Percentiles rank a stretch among this genome's conserved stretches.
phyloP scores from a whole-genome alignment of 352 stramenopile genomes.

The Globisporangium mamillatum region DNA sequence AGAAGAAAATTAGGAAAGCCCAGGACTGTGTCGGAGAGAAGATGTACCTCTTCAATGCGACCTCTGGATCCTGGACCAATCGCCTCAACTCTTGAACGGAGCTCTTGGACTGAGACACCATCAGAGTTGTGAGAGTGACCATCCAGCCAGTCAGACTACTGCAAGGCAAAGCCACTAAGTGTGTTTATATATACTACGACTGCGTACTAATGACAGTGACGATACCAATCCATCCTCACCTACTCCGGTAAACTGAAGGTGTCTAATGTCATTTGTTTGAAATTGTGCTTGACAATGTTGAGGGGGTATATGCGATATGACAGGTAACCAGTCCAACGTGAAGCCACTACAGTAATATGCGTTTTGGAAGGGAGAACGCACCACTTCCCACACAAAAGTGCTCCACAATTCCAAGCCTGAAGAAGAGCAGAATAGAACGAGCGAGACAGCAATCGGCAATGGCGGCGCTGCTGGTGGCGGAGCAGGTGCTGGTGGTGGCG shows the following conservation, averaged over 20 bases:
- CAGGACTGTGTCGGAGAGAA: neutral
- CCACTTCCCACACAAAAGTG: too few relatives aligned
- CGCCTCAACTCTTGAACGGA: neutral
- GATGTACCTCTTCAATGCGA: neutral
- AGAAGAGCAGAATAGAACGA: neutral
- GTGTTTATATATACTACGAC: neutral
- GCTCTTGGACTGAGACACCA: neutral
- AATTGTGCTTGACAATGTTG: neutral
- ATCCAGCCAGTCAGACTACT: neutral
- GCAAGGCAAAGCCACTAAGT: neutral
- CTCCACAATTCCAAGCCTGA: neutral
- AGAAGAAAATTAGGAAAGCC: neutral
- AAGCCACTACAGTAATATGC: neutral
- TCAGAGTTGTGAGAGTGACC: neutral
- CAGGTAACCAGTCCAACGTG: neutral
- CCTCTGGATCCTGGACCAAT: neutral
- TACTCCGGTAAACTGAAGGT: neutral
- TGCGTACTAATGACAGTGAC: neutral
- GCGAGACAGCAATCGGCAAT: neutral
- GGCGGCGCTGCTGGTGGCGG: slow-evolving; percentile 25
- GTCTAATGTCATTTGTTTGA: neutral
- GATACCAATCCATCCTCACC: neutral
- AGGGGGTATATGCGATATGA: neutral
- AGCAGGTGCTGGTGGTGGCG: slow-evolving; percentile 51
- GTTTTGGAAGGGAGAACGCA: neutral